Percentiles rank a stretch among this genome's conserved stretches.
Evolutionary conservation across 352 stramenopile genomes (phyloP).

Genomic region (Phytophthora hibernalis): DNA sequence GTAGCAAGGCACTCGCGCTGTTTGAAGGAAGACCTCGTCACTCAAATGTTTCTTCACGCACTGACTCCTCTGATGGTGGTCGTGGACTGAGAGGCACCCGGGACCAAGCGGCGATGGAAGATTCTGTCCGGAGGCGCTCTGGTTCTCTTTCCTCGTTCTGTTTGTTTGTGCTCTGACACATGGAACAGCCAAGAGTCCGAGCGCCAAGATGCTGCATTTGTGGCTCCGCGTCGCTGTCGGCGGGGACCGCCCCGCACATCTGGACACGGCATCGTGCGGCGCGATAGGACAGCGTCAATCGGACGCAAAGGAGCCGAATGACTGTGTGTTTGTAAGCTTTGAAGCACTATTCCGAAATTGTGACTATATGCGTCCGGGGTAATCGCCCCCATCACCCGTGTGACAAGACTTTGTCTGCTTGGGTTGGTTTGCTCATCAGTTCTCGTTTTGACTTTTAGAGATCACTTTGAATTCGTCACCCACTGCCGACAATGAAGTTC

Average conservation of each 20-base stretch:
- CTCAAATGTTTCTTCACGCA: background rate
- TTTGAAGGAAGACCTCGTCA: background rate
- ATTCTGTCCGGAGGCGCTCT: conserved; percentile 2
- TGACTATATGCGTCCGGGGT: conserved; percentile 1
- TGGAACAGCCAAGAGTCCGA: conserved; percentile 14
- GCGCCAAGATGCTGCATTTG: conserved; percentile 22
- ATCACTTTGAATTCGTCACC: conserved; percentile 8
- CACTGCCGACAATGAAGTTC: conserved; percentile 17
- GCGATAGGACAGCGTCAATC: background rate
- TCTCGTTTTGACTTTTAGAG: conserved; percentile 12
- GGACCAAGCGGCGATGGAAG: conserved; percentile 13
- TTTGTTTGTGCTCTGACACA: conserved; percentile 8
- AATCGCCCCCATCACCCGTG: conserved; percentile 4
- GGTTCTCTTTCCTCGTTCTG: background rate
- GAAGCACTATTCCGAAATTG: conserved; percentile 12
- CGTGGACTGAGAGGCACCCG: background rate
- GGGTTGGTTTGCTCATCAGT: background rate
- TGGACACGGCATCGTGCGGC: conserved; percentile 11
- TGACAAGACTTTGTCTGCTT: conserved; percentile 11
- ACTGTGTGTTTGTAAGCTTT: background rate
- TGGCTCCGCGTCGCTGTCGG: conserved; percentile 13
- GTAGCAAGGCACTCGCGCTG: background rate
- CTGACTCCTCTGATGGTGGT: no score
- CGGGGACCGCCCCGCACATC: conserved; percentile 13
- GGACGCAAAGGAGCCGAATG: background rate